These are phyloP conservation scores for Glaciozyma antarctica DNA, from an alignment of 768 basidiomycete genomes.

Conservation along the genomic window DNA sequence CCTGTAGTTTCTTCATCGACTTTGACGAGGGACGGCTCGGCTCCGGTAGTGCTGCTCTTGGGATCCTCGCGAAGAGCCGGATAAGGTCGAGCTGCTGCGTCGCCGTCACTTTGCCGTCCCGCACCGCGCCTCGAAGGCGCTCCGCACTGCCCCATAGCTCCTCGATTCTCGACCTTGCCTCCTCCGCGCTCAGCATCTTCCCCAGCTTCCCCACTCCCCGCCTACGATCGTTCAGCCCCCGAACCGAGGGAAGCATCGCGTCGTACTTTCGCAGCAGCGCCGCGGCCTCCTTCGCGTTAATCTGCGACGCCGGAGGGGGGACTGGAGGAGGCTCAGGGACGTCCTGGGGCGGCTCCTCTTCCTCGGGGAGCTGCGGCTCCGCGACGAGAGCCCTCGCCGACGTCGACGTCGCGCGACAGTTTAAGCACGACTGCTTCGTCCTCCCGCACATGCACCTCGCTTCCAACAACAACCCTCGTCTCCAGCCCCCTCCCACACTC, in stretches of 20 bases:
- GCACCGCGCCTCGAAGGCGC: background rate
- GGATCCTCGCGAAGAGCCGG: background rate
- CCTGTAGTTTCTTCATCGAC: too few relatives aligned
- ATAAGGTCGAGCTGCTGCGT: background rate
- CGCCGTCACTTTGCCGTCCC: background rate
- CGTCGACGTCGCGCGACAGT: background rate
- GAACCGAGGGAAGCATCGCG: too few relatives aligned
- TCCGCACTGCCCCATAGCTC: background rate
- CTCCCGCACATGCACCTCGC: constrained; percentile 20
- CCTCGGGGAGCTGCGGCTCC: background rate
- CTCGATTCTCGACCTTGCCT: background rate
- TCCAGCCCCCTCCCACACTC: background rate
- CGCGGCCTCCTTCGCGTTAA: too few relatives aligned
- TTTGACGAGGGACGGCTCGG: background rate
- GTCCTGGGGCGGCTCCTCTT: background rate
- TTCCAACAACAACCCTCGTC: background rate
- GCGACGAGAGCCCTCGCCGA: background rate
- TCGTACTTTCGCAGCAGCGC: too few relatives aligned
- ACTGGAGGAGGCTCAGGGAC: too few relatives aligned
- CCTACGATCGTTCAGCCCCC: too few relatives aligned
- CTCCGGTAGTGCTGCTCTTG: background rate
- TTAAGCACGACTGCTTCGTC: background rate
- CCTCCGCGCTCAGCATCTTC: background rate
- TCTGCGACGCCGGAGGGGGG: too few relatives aligned
- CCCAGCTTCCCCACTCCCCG: too few relatives aligned